Evolutionary conservation across 2,329 filamentous ascomycete species (phyloP).

Genomic region (Sporothrix variecibatus): DNA sequence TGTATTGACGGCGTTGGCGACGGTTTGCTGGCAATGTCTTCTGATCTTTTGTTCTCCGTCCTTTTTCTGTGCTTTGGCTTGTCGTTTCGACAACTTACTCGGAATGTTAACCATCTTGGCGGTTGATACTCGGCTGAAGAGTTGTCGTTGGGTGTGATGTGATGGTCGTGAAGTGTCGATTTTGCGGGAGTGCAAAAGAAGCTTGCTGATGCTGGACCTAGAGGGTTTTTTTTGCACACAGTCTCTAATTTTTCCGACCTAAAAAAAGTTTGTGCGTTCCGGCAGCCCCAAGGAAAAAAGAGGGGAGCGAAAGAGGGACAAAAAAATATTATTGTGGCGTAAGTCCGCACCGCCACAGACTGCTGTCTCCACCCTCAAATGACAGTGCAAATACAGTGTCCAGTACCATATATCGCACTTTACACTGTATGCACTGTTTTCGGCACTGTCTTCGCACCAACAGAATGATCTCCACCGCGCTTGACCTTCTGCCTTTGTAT

Average conservation of each 20-base stretch:
- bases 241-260: conserved; percentile 25
- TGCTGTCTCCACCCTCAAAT: neutral
- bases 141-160: conserved; percentile 24
- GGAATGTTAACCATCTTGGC: conserved; percentile 74
- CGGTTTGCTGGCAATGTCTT: neutral
- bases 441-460: neutral
- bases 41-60: neutral
- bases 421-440: neutral
- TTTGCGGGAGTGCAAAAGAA: conserved; percentile 20
- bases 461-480: neutral
- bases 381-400: neutral
- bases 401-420: neutral
- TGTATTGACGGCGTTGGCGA: neutral
- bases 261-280: conserved; percentile 30
- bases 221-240: conserved; percentile 22
- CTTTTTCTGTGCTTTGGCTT: neutral
- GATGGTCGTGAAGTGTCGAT: conserved; percentile 24
- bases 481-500: neutral
- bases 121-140: conserved; percentile 30
- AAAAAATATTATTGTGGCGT: conserved; percentile 20
- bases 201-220: conserved; percentile 6
- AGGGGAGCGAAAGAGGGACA: neutral
- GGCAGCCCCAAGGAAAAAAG: conserved; percentile 20
- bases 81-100: conserved; percentile 40
- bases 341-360: neutral